These are phyloP conservation scores for Blastobotrys arbuscula DNA, from an alignment of 1,139 yeast species.

Conservation along the genomic window DNA sequence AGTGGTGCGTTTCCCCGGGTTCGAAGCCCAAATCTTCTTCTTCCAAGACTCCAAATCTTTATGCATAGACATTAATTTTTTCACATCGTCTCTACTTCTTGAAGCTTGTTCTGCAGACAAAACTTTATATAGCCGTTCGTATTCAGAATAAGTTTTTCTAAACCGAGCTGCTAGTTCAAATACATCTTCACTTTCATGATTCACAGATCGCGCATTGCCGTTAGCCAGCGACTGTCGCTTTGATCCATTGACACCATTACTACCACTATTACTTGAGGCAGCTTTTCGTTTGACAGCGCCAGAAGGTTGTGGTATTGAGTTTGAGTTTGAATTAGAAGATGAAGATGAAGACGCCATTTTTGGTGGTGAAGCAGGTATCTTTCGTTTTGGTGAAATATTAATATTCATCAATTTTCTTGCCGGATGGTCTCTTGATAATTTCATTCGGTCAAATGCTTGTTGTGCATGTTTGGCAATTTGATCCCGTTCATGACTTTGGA, in stretches of 20 bases:
- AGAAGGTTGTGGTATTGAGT: conserved; percentile 28
- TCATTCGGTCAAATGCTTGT: conserved; percentile 32
- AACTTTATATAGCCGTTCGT: conserved; percentile 31
- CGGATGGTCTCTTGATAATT: conserved; percentile 28
- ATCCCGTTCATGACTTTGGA: conserved; percentile 26
- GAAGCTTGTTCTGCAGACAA: conserved; percentile 15
- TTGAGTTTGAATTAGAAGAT: neutral
- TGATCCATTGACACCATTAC: neutral
- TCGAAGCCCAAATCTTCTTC: conserved; percentile 31
- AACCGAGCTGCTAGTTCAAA: conserved; percentile 35
- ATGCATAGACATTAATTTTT: conserved; percentile 35
- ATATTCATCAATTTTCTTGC: conserved; percentile 31
- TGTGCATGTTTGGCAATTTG: conserved; percentile 29
- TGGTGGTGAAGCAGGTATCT: conserved; percentile 12
- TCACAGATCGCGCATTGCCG: conserved; percentile 9
- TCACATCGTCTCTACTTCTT: conserved; percentile 26
- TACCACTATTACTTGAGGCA: conserved; percentile 12
- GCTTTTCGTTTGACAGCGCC: conserved; percentile 21
- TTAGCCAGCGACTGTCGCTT: conserved; percentile 16
- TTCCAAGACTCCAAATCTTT: conserved; percentile 37
- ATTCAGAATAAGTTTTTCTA: conserved; percentile 33
- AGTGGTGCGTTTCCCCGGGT: neutral
- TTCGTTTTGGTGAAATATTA: neutral
- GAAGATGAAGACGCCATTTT: conserved; percentile 5
- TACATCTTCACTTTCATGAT: conserved; percentile 25